Evolutionary conservation across 2,329 filamentous ascomycete species (phyloP).

Genomic region (Alternaria sp.): DNA sequence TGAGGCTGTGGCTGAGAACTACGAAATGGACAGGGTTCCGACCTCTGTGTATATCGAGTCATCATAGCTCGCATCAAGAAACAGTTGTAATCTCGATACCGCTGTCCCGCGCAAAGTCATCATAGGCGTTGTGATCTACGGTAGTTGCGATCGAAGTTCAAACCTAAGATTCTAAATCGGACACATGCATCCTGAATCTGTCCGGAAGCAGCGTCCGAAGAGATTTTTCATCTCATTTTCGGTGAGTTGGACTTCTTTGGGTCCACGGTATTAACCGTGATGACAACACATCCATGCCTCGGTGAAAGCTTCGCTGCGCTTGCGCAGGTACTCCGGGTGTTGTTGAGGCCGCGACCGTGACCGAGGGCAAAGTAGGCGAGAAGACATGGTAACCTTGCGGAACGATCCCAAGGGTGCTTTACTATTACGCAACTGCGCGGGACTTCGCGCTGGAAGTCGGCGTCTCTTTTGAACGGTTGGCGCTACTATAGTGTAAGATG

Average conservation of each 20-base stretch:
- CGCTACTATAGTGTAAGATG: conserved; percentile 10
- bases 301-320: conserved; percentile 5
- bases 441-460: conserved; percentile 4
- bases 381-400: conserved; percentile 2
- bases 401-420: not conserved
- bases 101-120: not conserved
- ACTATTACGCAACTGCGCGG: conserved; percentile 2
- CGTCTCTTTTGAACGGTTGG: conserved; percentile 2
- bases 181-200: conserved; percentile 1
- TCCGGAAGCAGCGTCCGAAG: conserved; percentile 7
- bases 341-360: not conserved
- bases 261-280: not conserved
- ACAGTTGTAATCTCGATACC: not conserved
- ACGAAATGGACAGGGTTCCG: conserved; percentile 6
- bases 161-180: not conserved
- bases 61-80: not conserved
- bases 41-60: not conserved
- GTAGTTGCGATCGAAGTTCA: conserved; percentile 4
- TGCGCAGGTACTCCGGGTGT: conserved; percentile 6
- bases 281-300: conserved; percentile 7
- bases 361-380: not conserved
- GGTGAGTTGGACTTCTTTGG: not conserved
- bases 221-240: conserved; percentile 5
- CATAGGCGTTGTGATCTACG: not conserved
- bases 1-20: not conserved